Conservation (phyloP, 345 rosid genomes). For the Excoecaria agallocha region DNA sequence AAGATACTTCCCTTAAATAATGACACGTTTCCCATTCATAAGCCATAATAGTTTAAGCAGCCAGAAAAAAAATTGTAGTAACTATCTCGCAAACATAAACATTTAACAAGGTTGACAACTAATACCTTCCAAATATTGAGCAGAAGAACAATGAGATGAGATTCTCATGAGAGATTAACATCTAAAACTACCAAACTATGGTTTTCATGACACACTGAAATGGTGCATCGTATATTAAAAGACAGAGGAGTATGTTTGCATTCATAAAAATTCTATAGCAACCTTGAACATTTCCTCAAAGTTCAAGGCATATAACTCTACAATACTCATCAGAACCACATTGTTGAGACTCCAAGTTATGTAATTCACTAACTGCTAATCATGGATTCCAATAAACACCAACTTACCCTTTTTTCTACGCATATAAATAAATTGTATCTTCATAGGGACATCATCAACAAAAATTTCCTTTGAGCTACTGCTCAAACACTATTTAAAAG, state of each 20-base stretch:
- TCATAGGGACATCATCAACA: neutral
- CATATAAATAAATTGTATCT: neutral
- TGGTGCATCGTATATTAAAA: neutral
- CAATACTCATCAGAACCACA: too few relatives aligned
- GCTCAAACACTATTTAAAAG: neutral
- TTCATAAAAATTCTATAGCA: neutral
- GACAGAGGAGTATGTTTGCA: neutral
- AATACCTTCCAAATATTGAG: neutral
- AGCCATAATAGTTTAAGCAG: neutral
- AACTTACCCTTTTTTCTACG: neutral
- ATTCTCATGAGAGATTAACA: neutral
- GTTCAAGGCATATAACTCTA: too few relatives aligned
- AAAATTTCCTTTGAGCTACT: neutral
- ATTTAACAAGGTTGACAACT: neutral
- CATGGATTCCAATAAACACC: neutral
- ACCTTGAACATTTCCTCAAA: too few relatives aligned
- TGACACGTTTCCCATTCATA: neutral
- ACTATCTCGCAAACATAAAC: too few relatives aligned
- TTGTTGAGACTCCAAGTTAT: too few relatives aligned
- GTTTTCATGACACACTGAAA: neutral
- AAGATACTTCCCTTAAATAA: neutral
- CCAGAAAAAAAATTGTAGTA: too few relatives aligned
- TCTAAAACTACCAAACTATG: too few relatives aligned
- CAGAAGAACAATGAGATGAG: neutral
- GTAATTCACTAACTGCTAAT: too few relatives aligned